Evolutionary conservation across 352 stramenopile species (phyloP).

Genomic region (Globisporangium nunn): DNA sequence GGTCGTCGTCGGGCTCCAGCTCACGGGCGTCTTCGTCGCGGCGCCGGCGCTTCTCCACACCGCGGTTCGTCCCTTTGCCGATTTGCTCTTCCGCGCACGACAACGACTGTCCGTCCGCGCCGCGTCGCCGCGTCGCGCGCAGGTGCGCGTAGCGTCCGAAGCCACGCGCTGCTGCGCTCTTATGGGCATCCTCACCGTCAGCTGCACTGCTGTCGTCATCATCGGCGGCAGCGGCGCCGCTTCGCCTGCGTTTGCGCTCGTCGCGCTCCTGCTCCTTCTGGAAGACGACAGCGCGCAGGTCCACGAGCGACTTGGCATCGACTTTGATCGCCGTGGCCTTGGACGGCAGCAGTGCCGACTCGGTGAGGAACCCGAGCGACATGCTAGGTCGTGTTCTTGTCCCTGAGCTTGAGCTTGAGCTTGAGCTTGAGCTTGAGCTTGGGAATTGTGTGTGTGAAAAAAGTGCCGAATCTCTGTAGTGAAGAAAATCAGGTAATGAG

Average conservation of each 20-base stretch:
- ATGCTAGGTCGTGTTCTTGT: constrained; percentile 23
- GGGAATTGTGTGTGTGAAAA: too few species aligned
- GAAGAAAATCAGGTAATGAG: too few species aligned
- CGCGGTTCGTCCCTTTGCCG: constrained; percentile 32
- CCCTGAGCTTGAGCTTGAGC: too few species aligned
- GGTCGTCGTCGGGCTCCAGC: constrained; percentile 48
- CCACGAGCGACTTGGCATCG: constrained; percentile 76
- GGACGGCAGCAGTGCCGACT: constrained; percentile 87
- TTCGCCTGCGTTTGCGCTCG: constrained; percentile 36
- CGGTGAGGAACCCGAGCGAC: constrained; percentile 89
- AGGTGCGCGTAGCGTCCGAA: constrained; percentile 45
- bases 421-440: too few species aligned
- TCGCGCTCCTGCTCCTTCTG: constrained; percentile 77
- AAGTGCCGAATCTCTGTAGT: too few species aligned
- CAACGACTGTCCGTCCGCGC: constrained; percentile 11
- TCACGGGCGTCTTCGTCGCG: constrained; percentile 42
- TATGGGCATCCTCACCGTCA: constrained; percentile 1
- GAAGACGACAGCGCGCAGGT: constrained; percentile 78
- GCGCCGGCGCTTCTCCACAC: constrained; percentile 44
- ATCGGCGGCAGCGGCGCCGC: constrained; percentile 10
- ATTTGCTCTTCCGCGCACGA: constrained; percentile 16
- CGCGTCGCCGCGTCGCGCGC: constrained; percentile 19
- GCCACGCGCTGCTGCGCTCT: constrained; percentile 1
- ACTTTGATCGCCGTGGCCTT: constrained; percentile 88
- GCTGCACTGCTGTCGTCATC: constrained; percentile 5